phyloP scores from a whole-genome alignment of 805 yeast genomes.

The Saturnispora serradocipensis region DNA sequence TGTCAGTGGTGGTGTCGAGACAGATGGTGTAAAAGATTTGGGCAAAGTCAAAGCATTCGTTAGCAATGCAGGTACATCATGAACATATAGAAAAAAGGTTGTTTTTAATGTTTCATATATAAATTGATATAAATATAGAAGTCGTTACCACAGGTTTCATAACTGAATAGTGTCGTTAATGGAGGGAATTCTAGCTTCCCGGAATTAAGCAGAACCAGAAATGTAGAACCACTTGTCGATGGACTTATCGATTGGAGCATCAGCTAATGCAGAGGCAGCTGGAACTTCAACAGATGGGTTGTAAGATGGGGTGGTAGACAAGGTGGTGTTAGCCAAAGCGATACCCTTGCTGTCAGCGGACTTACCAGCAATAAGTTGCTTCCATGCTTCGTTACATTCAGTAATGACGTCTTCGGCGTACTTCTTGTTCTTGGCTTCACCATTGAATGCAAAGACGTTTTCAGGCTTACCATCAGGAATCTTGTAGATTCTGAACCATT shows the following conservation, averaged over 20 bases:
- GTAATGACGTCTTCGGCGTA: conserved; percentile 79
- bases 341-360: conserved; percentile 52
- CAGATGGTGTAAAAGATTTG: conserved; percentile 62
- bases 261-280: conserved; percentile 59
- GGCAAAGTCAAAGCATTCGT: conserved; percentile 55
- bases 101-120: conserved; percentile 6
- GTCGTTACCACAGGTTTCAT: neutral
- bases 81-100: neutral
- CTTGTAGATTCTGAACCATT: conserved; percentile 98
- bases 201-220: conserved; percentile 51
- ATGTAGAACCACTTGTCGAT: conserved; percentile 98
- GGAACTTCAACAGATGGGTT: conserved; percentile 49
- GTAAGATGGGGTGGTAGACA: conserved; percentile 47
- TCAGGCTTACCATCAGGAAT: conserved; percentile 97
- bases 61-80: conserved; percentile 32
- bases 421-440: conserved; percentile 78
- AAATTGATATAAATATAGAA: conserved; percentile 28
- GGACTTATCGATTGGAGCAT: conserved; percentile 94
- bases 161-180: neutral
- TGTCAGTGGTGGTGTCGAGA: conserved; percentile 93
- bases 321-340: conserved; percentile 67
- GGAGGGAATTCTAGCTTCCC: neutral
- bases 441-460: conserved; percentile 94
- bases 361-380: conserved; percentile 58
- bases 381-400: conserved; percentile 84